Evolutionary conservation across 1,284 basidiomycete genomes (phyloP), one percentile per base, ranked within the genome.

Genomic region (Anthracocystis panici-leucophaei): DNA sequence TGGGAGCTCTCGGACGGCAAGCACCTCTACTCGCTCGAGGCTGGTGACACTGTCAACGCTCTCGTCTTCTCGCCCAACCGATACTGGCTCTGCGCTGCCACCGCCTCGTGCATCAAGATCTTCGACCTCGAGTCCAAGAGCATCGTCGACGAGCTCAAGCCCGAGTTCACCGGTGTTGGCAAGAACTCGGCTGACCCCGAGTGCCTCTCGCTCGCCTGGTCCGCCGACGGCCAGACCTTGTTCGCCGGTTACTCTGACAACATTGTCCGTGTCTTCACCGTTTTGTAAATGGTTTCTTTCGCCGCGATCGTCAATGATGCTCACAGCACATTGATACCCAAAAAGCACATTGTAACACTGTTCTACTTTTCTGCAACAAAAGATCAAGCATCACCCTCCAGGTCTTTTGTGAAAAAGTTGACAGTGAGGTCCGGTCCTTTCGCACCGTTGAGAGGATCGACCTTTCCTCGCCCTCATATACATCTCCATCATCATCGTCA

Each of bases 1-100:
- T 99, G 96, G 97, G 97, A 99, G 87, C 89, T 99, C 82, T 98
- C 98, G 88, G 97, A 99, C 89, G 95, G 95, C 90, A 99, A 99
- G 90, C 96, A 99, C 91, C 91, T 99, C 84, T 99, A 99, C 91
- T 97, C 95, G 70, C 92, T 99, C 77, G 97, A 99, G 88, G 97
- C 97, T 60, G 95, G 95, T 80, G 94, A 99, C 87, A 90, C 95
- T 82, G 95, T 99, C 91, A 99, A 99, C 87, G 94, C 97, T 68
- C 93, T 99, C 79, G 96, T 98, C 86, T 99, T 99, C 91, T 97
- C 94, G 33, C 97, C 97, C 80, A 83, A 81, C 80, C 80, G 84
- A 75, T 99, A 99, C 92, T 99, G 97, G 97, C 89, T 99, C 78
- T 99, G 97, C 87, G 97, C 97, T 82, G 97, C 97, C 79, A 99